These are phyloP conservation scores for Vanderwaltozyma polyspora DNA, from an alignment of 805 yeast species.

Conservation along the genomic window DNA sequence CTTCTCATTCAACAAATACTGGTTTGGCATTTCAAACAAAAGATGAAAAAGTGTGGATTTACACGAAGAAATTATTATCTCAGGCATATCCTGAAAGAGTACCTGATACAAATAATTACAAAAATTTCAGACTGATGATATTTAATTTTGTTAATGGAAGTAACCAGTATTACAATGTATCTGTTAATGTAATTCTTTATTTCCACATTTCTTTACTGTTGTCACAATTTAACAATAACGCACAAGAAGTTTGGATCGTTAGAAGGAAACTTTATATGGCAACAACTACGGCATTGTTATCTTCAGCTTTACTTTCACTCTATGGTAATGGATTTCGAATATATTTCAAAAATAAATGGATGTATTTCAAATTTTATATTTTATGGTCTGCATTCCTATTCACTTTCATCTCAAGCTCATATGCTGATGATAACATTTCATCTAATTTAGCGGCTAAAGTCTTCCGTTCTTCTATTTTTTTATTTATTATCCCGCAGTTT, in stretches of 20 bases:
- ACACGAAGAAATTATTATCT: neutral
- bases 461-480: neutral
- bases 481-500: conserved; percentile 1
- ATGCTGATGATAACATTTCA: no score
- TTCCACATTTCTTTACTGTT: neutral
- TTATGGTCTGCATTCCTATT: neutral
- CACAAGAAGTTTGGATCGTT: neutral
- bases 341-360: neutral
- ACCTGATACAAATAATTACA: neutral
- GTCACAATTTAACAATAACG: neutral
- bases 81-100: neutral
- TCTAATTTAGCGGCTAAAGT: no score
- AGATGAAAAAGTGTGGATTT: conserved; percentile 1
- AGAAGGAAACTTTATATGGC: neutral
- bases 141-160: neutral
- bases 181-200: neutral
- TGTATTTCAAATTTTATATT: neutral
- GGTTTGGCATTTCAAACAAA: conserved; percentile 1
- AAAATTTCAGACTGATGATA: neutral
- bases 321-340: neutral
- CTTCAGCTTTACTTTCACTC: neutral
- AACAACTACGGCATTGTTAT: neutral
- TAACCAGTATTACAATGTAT: neutral
- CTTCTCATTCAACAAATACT: neutral
- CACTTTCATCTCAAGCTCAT: no score